Conservation (phyloP, 768 basidiomycete species). For the Mycena belliarum region DNA sequence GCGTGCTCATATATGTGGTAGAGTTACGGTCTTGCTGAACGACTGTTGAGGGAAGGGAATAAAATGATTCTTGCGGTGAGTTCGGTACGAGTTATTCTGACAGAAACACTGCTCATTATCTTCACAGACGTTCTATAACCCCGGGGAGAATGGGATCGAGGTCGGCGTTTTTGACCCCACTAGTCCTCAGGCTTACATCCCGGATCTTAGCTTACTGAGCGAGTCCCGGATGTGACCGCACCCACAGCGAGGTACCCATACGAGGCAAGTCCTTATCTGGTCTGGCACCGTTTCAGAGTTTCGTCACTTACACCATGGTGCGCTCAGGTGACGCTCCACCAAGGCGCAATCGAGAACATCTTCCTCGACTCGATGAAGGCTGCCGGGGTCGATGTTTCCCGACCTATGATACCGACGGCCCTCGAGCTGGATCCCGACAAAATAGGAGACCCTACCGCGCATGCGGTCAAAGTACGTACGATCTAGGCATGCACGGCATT, state of each 20-base stretch:
- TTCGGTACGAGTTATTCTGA: slow-evolving; percentile 1
- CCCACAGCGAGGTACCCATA: slow-evolving; percentile 70
- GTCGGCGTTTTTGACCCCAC: slow-evolving; percentile 36
- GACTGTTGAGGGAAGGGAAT: slow-evolving; percentile 61
- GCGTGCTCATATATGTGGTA: slow-evolving; percentile 25
- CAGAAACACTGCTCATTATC: neutral
- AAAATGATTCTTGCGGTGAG: slow-evolving; percentile 71
- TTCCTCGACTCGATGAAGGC: slow-evolving; percentile 56
- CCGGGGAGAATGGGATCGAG: slow-evolving; percentile 58
- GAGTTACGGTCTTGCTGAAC: slow-evolving; percentile 79
- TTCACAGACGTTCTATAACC: slow-evolving; percentile 69
- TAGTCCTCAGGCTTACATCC: neutral
- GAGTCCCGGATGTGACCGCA: slow-evolving; percentile 62
- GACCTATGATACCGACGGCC: slow-evolving; percentile 50
- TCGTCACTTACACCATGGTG: neutral
- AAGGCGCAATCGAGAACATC: slow-evolving; percentile 62
- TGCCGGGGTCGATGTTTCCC: slow-evolving; percentile 48
- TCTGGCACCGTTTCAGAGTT: too few relatives aligned
- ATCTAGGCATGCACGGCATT: neutral
- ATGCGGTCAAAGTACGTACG: slow-evolving; percentile 40
- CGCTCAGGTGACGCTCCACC: slow-evolving; percentile 55
- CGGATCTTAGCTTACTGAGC: slow-evolving; percentile 54
- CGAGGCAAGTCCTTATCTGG: slow-evolving; percentile 42
- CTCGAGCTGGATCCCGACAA: slow-evolving; percentile 45
- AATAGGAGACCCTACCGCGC: slow-evolving; percentile 42